Conservation (phyloP, 768 basidiomycete species). For the Mycena vitilis region DNA sequence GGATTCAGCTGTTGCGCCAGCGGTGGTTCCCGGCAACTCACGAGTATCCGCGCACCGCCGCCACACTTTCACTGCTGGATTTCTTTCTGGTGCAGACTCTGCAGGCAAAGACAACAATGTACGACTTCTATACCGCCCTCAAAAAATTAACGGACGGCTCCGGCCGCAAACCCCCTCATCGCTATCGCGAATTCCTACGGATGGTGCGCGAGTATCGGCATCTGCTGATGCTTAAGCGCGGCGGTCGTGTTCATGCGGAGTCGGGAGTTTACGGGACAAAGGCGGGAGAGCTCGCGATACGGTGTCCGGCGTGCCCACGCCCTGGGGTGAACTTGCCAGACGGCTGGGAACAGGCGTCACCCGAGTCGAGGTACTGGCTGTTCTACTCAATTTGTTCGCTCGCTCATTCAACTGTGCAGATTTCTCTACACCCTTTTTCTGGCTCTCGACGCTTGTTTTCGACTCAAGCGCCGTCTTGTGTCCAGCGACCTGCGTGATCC, state of each 20-base stretch:
- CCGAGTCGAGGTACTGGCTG: too few relatives aligned
- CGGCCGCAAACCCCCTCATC: slow-evolving; percentile 10
- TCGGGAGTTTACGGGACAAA: too few relatives aligned
- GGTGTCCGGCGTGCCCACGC: too few relatives aligned
- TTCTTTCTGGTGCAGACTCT: slow-evolving; percentile 22
- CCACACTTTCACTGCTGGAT: slow-evolving; percentile 31
- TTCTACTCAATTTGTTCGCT: too few relatives aligned
- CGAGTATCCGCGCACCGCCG: slow-evolving; percentile 25
- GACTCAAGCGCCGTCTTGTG: neutral
- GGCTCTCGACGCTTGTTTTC: neutral
- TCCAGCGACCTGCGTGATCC: neutral
- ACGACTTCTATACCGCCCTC: slow-evolving; percentile 34
- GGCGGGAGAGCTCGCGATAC: too few relatives aligned
- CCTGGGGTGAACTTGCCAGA: too few relatives aligned
- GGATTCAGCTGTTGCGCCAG: slow-evolving; percentile 30
- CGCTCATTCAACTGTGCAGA: neutral
- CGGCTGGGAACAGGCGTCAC: too few relatives aligned
- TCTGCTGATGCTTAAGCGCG: slow-evolving; percentile 42
- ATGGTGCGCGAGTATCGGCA: slow-evolving; percentile 39
- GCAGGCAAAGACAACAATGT: slow-evolving; percentile 31
- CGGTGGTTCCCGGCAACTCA: slow-evolving; percentile 38
- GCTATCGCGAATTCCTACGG: slow-evolving; percentile 26
- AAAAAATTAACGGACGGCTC: slow-evolving; percentile 22
- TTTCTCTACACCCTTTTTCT: neutral
- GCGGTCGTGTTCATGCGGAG: slow-evolving; percentile 41